Evolutionary conservation across 176 grass and related monocot species (phyloP), one percentile per base, ranked within the genome.

Genomic region (Alopecurus myosuroides): DNA sequence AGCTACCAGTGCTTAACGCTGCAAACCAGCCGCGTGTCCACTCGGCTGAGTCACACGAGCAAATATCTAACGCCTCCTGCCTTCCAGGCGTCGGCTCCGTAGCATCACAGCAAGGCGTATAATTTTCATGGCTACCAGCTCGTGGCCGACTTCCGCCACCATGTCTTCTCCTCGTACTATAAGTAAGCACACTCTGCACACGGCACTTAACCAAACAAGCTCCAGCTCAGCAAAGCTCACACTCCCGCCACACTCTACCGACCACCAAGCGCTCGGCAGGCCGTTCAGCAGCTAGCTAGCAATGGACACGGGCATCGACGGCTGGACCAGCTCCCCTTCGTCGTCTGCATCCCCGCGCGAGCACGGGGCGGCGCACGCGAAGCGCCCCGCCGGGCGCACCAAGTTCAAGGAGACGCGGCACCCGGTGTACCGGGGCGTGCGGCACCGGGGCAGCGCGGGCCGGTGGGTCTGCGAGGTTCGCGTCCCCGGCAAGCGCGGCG

Each of bases 381-480:
- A 97, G 92, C 80, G 92, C 1, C 92, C 85, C 13, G 90, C 88
- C 7, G 94, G 94, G n/a, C 80, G 92, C 20, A 97, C 88, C 88
- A 97, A 97, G 81, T 97, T 97, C 77, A 79, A 85, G 30, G 94
- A 97, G 84, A 97, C 92, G 53, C 89, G 94, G 6, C 94, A 97
- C 86, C 94, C 92, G 17, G 85, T 97, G 65, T 97, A 81, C 81
- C 90, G 88, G 57, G 94, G 94, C 74, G 94, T 97, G 81, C 88
- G 94, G 2, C 82, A 75, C 3, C 88, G 94, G 0, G 90, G 86
- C 34, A 28, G 58, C 30, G 80, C 82, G 0, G 84, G 88, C 1
- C 76, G 88, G 50, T 97, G 92, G 94, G 94, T 94, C 6, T 94
- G 92, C 77, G 94, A 97, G 81, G 92, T 94, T 33, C 92, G 94